A percentile compares a stretch with the other conserved stretches of the same genome.
Evolutionary conservation across 2,329 filamentous ascomycete genomes (phyloP).

Genomic region (Nemania sp.): DNA sequence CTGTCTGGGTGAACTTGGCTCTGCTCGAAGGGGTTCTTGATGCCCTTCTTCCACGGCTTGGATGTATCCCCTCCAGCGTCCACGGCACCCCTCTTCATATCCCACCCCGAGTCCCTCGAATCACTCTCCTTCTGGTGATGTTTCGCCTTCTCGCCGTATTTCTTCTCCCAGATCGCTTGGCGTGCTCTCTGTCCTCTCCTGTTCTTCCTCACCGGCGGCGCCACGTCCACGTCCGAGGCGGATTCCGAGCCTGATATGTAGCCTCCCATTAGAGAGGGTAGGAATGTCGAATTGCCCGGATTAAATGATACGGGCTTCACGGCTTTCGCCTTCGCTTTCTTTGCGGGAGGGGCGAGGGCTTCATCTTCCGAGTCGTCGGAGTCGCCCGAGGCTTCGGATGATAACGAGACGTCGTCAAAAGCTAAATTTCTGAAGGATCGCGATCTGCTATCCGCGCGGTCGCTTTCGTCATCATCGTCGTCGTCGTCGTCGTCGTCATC

Average conservation of each 20-base stretch:
- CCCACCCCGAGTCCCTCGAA: constrained; percentile 59
- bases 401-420: constrained; percentile 35
- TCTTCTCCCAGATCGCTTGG: constrained; percentile 79
- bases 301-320: constrained; percentile 28
- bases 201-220: constrained; percentile 67
- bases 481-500: constrained; percentile 42
- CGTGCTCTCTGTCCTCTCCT: constrained; percentile 77
- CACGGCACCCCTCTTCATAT: constrained; percentile 60
- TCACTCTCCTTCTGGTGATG: constrained; percentile 53
- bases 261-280: constrained; percentile 77
- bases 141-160: constrained; percentile 72
- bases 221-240: constrained; percentile 68
- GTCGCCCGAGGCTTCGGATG: constrained; percentile 36
- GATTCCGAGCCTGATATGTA: constrained; percentile 79
- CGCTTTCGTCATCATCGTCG: constrained; percentile 39
- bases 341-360: constrained; percentile 34
- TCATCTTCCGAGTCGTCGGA: constrained; percentile 38
- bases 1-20: constrained; percentile 40
- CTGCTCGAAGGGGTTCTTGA: constrained; percentile 41
- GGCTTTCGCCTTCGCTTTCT: constrained; percentile 40
- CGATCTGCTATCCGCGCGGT: constrained; percentile 34
- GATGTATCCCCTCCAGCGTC: constrained; percentile 39
- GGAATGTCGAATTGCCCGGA: constrained; percentile 60
- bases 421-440: constrained; percentile 30
- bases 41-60: constrained; percentile 58